Evolutionary conservation across 139 green algal species (phyloP).

Genomic region (Coelastrella sp.): DNA sequence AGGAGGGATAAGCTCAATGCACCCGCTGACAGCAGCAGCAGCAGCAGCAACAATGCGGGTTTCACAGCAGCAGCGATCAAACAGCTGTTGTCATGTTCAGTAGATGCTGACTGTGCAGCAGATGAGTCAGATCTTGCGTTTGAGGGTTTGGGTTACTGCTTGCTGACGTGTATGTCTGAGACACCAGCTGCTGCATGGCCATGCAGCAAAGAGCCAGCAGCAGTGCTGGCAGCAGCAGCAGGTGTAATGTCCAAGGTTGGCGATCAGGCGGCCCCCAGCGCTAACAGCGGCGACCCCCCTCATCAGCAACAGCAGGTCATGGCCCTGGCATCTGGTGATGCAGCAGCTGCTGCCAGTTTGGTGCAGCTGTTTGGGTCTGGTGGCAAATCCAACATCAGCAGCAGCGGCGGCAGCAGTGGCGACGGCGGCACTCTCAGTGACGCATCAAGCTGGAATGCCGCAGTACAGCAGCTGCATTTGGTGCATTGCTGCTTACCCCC

Average conservation of each 20-base stretch:
- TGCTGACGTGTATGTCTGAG: conserved; percentile 17
- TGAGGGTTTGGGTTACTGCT: conserved; percentile 14
- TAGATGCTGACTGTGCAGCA: conserved; percentile 10
- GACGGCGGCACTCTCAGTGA: background rate
- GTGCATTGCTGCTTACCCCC: conserved; percentile 21
- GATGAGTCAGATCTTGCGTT: conserved; percentile 3
- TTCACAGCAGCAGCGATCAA: background rate
- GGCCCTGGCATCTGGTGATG: background rate
- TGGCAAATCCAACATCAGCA: background rate
- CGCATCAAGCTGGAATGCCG: background rate
- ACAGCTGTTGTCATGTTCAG: conserved; percentile 1
- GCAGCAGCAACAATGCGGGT: background rate
- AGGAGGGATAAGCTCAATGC: background rate
- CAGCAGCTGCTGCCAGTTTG: background rate
- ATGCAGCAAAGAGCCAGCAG: background rate
- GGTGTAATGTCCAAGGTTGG: no score
- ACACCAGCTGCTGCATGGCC: background rate
- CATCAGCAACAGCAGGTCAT: background rate
- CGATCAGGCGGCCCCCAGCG: no score
- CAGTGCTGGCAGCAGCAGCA: background rate
- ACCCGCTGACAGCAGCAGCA: background rate
- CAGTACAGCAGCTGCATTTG: conserved; percentile 31
- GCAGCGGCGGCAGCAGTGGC: conserved; percentile 10
- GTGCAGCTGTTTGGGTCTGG: background rate
- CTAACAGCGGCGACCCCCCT: no score